These are phyloP conservation scores for Tetracladium marchalianum DNA, from an alignment of 495 filamentous ascomycete genomes.

Conservation along the genomic window DNA sequence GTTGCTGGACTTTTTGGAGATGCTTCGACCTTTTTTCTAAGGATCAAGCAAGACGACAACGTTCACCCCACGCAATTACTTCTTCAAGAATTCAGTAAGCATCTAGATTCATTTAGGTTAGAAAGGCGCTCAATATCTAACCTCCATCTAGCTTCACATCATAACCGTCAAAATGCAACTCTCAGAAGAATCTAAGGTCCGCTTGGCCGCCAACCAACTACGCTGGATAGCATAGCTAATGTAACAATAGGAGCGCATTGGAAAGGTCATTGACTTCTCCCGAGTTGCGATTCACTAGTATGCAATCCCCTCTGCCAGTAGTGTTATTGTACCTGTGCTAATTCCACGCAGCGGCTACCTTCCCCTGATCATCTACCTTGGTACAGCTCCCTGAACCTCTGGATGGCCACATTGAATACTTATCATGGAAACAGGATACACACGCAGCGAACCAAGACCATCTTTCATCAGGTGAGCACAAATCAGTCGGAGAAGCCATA, in stretches of 20 bases:
- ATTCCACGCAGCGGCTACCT: conserved; percentile 69
- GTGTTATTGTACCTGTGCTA: conserved; percentile 79
- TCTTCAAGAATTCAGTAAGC: background rate
- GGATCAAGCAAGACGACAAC: no score
- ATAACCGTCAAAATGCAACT: conserved; percentile 63
- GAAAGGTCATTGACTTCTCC: conserved; percentile 87
- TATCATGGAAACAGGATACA: conserved; percentile 58
- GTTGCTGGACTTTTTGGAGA: no score
- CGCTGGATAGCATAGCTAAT: conserved; percentile 3
- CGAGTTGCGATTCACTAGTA: conserved; percentile 97
- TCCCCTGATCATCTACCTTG: conserved; percentile 93
- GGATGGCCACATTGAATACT: conserved; percentile 14
- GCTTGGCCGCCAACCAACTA: conserved; percentile 1
- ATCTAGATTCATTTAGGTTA: background rate
- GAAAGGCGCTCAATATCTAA: background rate
- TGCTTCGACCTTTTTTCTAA: background rate
- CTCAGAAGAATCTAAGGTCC: conserved; percentile 93
- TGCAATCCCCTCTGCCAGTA: conserved; percentile 60
- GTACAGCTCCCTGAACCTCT: conserved; percentile 38
- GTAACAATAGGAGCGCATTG: conserved; percentile 74
- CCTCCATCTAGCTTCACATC: background rate
- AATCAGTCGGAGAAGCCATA: no score
- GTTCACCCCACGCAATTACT: background rate
- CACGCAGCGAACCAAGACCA: conserved; percentile 82
- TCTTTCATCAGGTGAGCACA: conserved; percentile 74